phyloP scores from a whole-genome alignment of 257 asterid species.

The Paraleonurus japonicus region DNA sequence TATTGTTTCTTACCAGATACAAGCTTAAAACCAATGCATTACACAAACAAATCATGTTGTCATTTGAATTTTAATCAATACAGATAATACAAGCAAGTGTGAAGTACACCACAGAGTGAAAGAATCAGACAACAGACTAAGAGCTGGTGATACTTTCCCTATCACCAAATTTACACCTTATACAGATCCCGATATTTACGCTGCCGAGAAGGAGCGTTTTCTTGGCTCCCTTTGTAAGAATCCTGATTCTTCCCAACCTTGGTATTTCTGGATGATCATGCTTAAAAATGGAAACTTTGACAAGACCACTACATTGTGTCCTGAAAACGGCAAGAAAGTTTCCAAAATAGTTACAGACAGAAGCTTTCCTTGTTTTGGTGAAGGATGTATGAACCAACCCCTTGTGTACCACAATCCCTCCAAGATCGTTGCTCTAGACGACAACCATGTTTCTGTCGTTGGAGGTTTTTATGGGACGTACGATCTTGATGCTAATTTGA shows the following conservation, averaged over 20 bases:
- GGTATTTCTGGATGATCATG: constrained; percentile 89
- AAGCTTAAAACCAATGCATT: not conserved
- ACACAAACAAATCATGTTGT: not conserved
- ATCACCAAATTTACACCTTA: constrained; percentile 32
- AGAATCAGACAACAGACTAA: constrained; percentile 61
- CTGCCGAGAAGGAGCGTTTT: constrained; percentile 70
- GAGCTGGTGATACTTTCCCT: constrained; percentile 66
- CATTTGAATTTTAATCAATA: not conserved
- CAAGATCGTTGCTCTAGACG: constrained; percentile 26
- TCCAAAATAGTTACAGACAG: constrained; percentile 56
- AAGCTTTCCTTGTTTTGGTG: constrained; percentile 79
- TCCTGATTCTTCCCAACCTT: constrained; percentile 41
- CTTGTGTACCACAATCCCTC: constrained; percentile 64
- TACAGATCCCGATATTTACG: constrained; percentile 63
- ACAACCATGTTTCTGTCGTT: constrained; percentile 37
- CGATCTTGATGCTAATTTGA: constrained; percentile 63
- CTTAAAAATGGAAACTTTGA: constrained; percentile 83
- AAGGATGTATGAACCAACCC: constrained; percentile 93
- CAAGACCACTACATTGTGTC: constrained; percentile 71
- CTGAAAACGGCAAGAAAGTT: constrained; percentile 78
- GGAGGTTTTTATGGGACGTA: constrained; percentile 88
- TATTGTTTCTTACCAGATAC: not conserved
- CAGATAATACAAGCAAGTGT: constrained; percentile 37
- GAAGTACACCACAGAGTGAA: constrained; percentile 54
- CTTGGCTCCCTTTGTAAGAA: constrained; percentile 73